Evolutionary conservation across 768 basidiomycete genomes (phyloP), one percentile per base, ranked within the genome.

Genomic region (Lactarius vividus): DNA sequence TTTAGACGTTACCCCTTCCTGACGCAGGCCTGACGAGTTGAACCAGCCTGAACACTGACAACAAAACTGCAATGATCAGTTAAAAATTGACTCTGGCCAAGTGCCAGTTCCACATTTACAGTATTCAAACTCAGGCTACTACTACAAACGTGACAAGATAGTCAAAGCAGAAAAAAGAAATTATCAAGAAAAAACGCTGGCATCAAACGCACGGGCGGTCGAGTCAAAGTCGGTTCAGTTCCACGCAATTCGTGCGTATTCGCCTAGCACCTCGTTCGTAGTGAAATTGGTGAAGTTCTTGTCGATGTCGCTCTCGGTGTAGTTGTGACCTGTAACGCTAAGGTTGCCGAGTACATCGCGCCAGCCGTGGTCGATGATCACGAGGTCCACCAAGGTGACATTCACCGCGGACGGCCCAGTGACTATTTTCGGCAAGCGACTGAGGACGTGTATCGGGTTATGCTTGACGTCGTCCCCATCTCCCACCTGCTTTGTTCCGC

Each of bases 291-390:
- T 56, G 55, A 31, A 56, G 35, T 56, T 35, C 55, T 56, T 35
- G 20, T 29, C 20, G 11, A 56, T 35, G 16, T 56, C 29, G 15
- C 5, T 33, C 9, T 20, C 18, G 28, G 20, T 15, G 29, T 35
- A 7, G 0, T 1, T 56, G 20, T 7, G 29, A 18, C 7, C 31
- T 31, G 18, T 0, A 28, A 28, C 8, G 28, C 29, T 56, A 16
- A 56, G 31, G 15, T n/a, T 33, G 15, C 28, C 13, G 4, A 56
- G n/a, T 4, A 56, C 23, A 16, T 71, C 75, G 11, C 11, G 9
- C 33, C 33, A 33, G 33, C 8, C 9, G 8, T 0, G 33, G 0
- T 33, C 33, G 33, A 33, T 1, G 33, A 33, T 33, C 33, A 33
- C 33, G 33, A 33, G 33, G 33, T 33, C 33, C 33, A 33, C 33